Evolutionary conservation across 2,329 filamentous ascomycete genomes (phyloP), one percentile per base, ranked within the genome.

Genomic region (Calonectria fujianensis): DNA sequence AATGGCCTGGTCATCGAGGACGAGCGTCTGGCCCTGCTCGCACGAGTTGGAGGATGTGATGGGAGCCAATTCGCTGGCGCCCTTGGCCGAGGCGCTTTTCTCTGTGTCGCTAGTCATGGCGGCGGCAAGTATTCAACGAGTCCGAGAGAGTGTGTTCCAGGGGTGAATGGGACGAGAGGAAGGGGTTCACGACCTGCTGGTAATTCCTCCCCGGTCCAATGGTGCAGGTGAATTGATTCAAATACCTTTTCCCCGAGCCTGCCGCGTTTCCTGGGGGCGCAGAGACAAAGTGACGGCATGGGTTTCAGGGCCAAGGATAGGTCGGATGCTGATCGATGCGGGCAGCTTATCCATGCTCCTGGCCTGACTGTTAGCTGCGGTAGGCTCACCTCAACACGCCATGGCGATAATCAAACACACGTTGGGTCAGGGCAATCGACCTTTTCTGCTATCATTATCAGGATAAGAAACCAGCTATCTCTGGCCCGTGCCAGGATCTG

Each of bases 301-400:
- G 57, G 57, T 63, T 63, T 63, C 57, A 41, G n/a, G 54, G 20
- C 57, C 57, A 63, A 41, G 57, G 57, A 39, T 63, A 29, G 57
- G 57, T 63, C 57, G 32, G 57, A 14, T 29, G 54, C 24, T 69
- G 48, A 69, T 61, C 57, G 65, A 73, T 39, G 31, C 39, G 63
- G 54, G 64, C 64, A 59, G 66, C 57, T 65, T 66, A 73, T 73
- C 71, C 71, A 37, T 66, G 37, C 24, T 51, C 70, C 71, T 73
- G 71, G 71, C 57, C 59, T 73, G 71, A 73, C 71, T 63, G 57
- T 16, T 24, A 69, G 18, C 41, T 71, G 48, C 29, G 35, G 45
- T 31, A 65, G 27, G 35, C 65, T 73, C 71, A 66, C 71, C 50
- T 73, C 50, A 69, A 64, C 71, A 66, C 48, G 71, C 65, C 66